Evolutionary conservation across 495 filamentous ascomycete species (phyloP).

Genomic region (Ramalina intermedia): DNA sequence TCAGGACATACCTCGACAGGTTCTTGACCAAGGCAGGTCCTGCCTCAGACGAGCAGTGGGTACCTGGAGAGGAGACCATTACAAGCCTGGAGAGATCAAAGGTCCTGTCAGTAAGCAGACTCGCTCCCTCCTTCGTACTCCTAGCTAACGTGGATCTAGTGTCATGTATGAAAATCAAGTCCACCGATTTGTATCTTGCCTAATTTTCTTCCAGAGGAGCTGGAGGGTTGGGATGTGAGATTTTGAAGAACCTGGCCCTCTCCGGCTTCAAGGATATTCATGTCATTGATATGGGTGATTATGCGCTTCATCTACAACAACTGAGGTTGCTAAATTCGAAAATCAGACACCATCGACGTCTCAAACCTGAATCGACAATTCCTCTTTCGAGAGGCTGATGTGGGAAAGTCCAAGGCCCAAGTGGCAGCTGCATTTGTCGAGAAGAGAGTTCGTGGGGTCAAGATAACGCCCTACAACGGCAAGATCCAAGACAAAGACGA

Average conservation of each 20-base stretch:
- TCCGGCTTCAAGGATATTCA: slow-evolving; percentile 95
- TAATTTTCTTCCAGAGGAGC: slow-evolving; percentile 51
- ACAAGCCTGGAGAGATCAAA: slow-evolving; percentile 47
- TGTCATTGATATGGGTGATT: slow-evolving; percentile 92
- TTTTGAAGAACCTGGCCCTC: slow-evolving; percentile 88
- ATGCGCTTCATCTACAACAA: slow-evolving; percentile 1
- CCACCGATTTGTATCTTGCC: neutral
- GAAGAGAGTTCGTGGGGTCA: slow-evolving; percentile 73
- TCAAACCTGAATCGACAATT: slow-evolving; percentile 98
- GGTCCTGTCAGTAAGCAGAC: slow-evolving; percentile 43
- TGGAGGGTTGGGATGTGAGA: slow-evolving; percentile 91
- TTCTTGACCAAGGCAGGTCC: slow-evolving; percentile 64
- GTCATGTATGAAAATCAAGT: slow-evolving; percentile 29
- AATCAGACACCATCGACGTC: slow-evolving; percentile 84
- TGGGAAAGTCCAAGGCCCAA: slow-evolving; percentile 87
- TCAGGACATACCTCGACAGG: slow-evolving; percentile 66
- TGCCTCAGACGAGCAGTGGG: slow-evolving; percentile 57
- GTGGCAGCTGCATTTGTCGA: slow-evolving; percentile 86
- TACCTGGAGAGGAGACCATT: slow-evolving; percentile 47
- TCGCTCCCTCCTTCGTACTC: slow-evolving; percentile 12
- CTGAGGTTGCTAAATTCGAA: slow-evolving; percentile 8
- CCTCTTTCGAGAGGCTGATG: slow-evolving; percentile 82
- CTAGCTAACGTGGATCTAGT: slow-evolving; percentile 16
- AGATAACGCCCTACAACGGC: slow-evolving; percentile 83
- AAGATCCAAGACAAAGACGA: slow-evolving; percentile 96